Percentiles rank a stretch among this genome's conserved stretches.
Conservation (phyloP, 2,329 filamentous ascomycete species). For the Fusarium sp. region DNA sequence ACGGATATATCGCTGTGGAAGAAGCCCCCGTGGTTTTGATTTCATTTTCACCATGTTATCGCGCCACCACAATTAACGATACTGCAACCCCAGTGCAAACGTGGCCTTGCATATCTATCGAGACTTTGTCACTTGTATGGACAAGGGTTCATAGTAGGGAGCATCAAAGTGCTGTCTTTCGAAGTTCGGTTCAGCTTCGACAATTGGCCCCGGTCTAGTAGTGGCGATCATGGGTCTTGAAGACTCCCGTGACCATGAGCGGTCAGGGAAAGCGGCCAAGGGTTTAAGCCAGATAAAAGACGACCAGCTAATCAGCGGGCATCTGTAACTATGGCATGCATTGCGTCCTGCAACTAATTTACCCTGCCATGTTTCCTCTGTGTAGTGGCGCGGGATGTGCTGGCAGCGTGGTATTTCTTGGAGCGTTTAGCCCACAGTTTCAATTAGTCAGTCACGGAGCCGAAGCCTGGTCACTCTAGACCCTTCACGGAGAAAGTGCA, state of each 20-base stretch:
- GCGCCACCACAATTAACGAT: constrained; percentile 2
- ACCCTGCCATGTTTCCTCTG: constrained; percentile 39
- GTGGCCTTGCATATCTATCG: constrained; percentile 22
- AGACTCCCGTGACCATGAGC: constrained; percentile 45
- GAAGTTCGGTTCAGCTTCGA: constrained; percentile 25
- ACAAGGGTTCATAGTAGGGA: constrained; percentile 22
- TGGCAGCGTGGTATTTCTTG: constrained; percentile 36
- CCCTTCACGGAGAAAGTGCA: constrained; percentile 27
- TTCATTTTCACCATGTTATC: constrained; percentile 24
- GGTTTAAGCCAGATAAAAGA: constrained; percentile 28
- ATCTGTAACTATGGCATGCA: constrained; percentile 50
- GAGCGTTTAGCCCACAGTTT: constrained; percentile 14
- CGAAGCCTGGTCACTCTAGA: constrained; percentile 29
- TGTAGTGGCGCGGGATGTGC: constrained; percentile 41
- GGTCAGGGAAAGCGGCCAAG: constrained; percentile 42
- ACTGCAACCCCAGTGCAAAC: constrained; percentile 16
- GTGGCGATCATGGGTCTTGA: constrained; percentile 45
- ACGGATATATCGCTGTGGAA: constrained; percentile 1
- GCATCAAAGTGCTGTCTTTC: constrained; percentile 30
- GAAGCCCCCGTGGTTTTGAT: neutral
- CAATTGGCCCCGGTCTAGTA: constrained; percentile 41
- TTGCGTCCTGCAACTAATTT: constrained; percentile 50
- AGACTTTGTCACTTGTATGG: constrained; percentile 23
- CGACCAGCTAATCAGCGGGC: constrained; percentile 43
- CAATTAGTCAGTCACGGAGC: constrained; percentile 15